Base-by-base conservation (phyloP, 805 yeast genomes). In the Blastobotrys mokoenaii region DNA sequence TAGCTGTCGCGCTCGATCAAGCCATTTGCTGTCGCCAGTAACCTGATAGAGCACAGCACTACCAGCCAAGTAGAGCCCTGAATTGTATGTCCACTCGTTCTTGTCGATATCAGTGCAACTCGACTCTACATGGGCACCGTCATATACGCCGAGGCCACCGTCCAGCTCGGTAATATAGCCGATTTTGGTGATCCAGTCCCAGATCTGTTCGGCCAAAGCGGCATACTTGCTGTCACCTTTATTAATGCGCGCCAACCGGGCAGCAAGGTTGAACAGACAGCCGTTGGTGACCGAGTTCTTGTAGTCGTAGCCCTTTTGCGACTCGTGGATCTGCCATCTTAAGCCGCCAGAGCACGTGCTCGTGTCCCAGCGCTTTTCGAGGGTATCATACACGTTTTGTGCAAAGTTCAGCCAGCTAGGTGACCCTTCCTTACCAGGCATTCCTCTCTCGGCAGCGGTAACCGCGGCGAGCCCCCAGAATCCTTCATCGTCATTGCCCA, bases 401-500 rank as follows among this genome's bases (percentile, higher is more conserved):
- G 90, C 78, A 49, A 84, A 64, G 30, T 80, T 75, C 37, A 84
- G 71, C 95, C 95, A 86, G 51, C 76, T 75, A 12, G 38, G 38
- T 22, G 84, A 82, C 46, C 74, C 65, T 25, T 65, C 70, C 1
- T 54, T 47, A 63, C 75, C 67, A 1, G 89, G 87, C 64, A 87
- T 86, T 64, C 83, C 83, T 58, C 84, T 74, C 59, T 86, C 96
- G 1, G 87, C 81, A 1, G 95, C 95, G 14, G 74, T 78, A 82
- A 86, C 79, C 2, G 72, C 93, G 1, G 93, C 82, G 38, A 87
- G 69, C 1, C 94, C 96, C 96, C 96, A 86, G 60, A 87, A 83
- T 0, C 84, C 95, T 66, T 86, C 96, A 70, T 86, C 96, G 70
- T 86, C 96, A 60, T 86, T 86, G 64, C 96, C 96, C 64, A 85